Evolutionary conservation across 1,284 basidiomycete species (phyloP), one percentile per base, ranked within the genome.

Genomic region (Tylopilus sp.): DNA sequence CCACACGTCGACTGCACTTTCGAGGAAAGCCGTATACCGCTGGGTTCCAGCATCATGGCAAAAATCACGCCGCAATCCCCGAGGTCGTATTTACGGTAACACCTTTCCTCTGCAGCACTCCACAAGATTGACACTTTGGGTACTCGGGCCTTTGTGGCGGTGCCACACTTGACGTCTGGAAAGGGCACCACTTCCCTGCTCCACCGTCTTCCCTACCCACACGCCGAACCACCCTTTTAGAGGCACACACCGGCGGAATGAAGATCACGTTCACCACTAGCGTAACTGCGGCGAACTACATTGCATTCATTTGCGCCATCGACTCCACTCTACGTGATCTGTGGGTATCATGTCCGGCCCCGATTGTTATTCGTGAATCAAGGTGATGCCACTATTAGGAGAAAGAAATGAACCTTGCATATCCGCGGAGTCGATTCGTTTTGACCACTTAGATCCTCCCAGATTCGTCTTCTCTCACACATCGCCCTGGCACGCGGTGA

Each of bases 401-500:
- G 18, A 9, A 36, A n/a, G 23, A 34, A 29, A 33, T 16, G 13
- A 8, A 1, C 6, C 2, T 23, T 21, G 18, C 33, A 29, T 39
- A 10, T 28, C 34, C n/a, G 23, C 33, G 30, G 30, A 35, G 16
- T 25, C 29, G 36, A 33, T 46, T 35, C 26, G 18, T 34, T 25
- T 2, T 25, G 18, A 16, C 28, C 29, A 40, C 37, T 41, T 43
- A 23, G 26, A 37, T 40, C 39, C 25, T 39, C 25, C 10, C n/a
- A 13, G 12, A 31, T 36, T 12, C 18, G 9, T 44, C 23, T 31
- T 21, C 21, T 21, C 26, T 29, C 49, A 46, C 2, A 15, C 43
- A 35, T 57, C 53, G 2, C 68, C 69, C 39, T 66, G 59, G 26
- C 65, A 58, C 11, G 69, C 72, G 21, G 76, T 56, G 2, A 55